phyloP scores from a whole-genome alignment of 2,329 filamentous ascomycete species.

The Cercospora citrullina region DNA sequence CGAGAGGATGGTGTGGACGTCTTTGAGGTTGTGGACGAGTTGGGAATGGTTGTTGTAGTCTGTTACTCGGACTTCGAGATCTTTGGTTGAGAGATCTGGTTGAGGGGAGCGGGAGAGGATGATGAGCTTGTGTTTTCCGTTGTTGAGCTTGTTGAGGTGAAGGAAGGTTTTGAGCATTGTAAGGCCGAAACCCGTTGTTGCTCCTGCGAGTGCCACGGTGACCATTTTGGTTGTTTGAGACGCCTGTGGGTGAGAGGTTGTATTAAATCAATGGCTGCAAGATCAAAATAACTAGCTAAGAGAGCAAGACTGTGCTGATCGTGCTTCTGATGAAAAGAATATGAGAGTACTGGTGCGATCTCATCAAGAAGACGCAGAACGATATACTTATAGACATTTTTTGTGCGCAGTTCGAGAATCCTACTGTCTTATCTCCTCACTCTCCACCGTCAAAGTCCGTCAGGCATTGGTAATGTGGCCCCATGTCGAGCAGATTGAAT shows the following conservation, averaged over 20 bases:
- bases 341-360: background rate
- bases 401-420: background rate
- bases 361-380: background rate
- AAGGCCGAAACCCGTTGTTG: constrained; percentile 35
- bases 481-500: background rate
- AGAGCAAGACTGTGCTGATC: background rate
- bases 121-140: constrained; percentile 28
- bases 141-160: constrained; percentile 21
- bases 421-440: background rate
- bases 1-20: constrained; percentile 37
- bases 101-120: constrained; percentile 33
- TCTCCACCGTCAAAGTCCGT: background rate
- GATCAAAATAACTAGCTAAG: too few species aligned
- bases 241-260: background rate
- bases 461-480: background rate
- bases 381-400: background rate
- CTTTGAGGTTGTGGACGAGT: constrained; percentile 29
- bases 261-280: background rate
- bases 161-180: constrained; percentile 33
- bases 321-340: background rate
- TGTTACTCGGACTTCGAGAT: constrained; percentile 31
- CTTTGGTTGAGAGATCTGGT: constrained; percentile 26
- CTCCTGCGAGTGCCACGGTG: constrained; percentile 35
- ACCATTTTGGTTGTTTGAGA: constrained; percentile 23
- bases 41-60: constrained; percentile 31